phyloP scores from a whole-genome alignment of 306 rosid genomes.

The Phaseolus lunatus region DNA sequence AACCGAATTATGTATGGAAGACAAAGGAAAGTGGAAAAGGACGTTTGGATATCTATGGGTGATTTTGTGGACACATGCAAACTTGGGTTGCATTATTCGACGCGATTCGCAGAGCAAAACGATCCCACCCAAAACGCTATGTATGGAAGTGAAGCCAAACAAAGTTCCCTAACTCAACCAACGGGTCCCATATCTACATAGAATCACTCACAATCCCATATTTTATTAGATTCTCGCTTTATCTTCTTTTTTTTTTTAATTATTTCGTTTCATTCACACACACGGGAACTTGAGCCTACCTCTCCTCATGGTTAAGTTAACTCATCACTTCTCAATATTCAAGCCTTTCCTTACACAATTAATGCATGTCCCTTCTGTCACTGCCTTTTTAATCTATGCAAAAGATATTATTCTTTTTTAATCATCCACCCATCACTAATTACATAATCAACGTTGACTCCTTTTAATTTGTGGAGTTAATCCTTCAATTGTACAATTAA shows the following conservation, averaged over 20 bases:
- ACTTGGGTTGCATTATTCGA: constrained; percentile 45
- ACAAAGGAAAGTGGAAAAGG: constrained; percentile 61
- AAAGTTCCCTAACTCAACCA: constrained; percentile 30
- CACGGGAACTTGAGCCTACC: constrained; percentile 67
- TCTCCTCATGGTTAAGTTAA: constrained; percentile 35
- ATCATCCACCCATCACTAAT: too few relatives aligned
- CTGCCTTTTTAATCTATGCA: not conserved
- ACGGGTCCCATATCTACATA: constrained; percentile 53
- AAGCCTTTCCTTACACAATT: not conserved
- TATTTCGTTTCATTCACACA: constrained; percentile 25
- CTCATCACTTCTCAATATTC: not conserved
- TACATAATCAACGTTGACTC: too few relatives aligned
- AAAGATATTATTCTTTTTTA: too few relatives aligned
- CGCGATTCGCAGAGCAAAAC: constrained; percentile 59
- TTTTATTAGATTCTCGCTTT: constrained; percentile 54
- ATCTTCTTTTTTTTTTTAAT: not conserved
- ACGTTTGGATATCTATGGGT: constrained; percentile 59
- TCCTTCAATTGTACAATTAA: too few relatives aligned
- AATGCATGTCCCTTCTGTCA: constrained; percentile 20
- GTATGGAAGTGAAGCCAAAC: constrained; percentile 3
- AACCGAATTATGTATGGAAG: not conserved
- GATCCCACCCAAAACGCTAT: constrained; percentile 54
- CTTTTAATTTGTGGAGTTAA: too few relatives aligned
- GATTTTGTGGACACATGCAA: constrained; percentile 81
- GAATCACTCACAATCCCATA: constrained; percentile 43